Base-by-base conservation (phyloP, 306 rosid genomes). In the Gastrolobium villosum region DNA sequence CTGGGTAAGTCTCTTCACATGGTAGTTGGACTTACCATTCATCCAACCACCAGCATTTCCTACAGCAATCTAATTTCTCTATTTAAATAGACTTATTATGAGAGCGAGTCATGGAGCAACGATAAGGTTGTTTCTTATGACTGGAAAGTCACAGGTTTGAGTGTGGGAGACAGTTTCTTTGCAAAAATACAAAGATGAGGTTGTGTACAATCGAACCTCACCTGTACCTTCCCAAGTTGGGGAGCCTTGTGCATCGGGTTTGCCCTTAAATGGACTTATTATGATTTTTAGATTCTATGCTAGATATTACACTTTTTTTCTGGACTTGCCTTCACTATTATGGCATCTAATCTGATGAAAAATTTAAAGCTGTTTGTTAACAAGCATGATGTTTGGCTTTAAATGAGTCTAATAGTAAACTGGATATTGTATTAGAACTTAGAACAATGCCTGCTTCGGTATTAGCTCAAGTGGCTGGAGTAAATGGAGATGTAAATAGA, bases 1-100 rank as follows among this genome's bases (percentile, higher is more conserved):
- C 53, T 94, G 99, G 99, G 99, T 92, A 89, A 79, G 84, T 76
- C 63, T 74, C 68, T 66, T 15, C 70, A 20, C 37, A 20, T 30
- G 68, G 75, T 59, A 39, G 37, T 69, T 72, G 74, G 59, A 68
- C 32, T 66, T 59, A 20, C 45, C 69, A 10, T 66, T 13, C 28
- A 70, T 8, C 55, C 54, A 6, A 28, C 43, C 71, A n/a, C 37
- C 79, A 53, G 6, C 45, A 55, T 41, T 45, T 48, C 31, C 41
- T 41, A 39, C 9, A 4, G 13, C n/a, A 28, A 48, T 78, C 65
- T 59, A 35, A 74, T 65, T 56, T 14, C 36, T 34, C 70, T 11
- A 8, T 26, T 45, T 69, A 26, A 60, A 73, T 43, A 56, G 45
- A 64, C 49, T 45, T 30, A 2, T 28, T 30, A 14, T 20, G 26